phyloP scores from a whole-genome alignment of 371 early-diverging fungal species.

The Coemansia sp. region DNA sequence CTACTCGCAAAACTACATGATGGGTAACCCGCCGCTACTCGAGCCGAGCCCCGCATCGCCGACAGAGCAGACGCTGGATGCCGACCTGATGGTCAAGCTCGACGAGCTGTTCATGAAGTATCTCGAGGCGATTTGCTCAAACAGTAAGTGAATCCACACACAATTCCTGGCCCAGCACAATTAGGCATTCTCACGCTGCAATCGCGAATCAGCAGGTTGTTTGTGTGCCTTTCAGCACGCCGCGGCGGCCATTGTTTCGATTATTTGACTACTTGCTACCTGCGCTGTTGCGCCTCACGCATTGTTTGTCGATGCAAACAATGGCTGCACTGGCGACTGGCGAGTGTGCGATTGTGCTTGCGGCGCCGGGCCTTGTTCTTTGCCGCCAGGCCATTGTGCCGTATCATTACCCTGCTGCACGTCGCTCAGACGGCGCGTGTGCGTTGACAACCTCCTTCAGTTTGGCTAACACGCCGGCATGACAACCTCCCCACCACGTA shows the following conservation, averaged over 20 bases:
- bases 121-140: slow-evolving; percentile 60
- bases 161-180: not conserved
- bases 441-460: slow-evolving; percentile 2
- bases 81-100: slow-evolving; percentile 54
- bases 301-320: slow-evolving; percentile 1
- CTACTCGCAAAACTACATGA: slow-evolving; percentile 45
- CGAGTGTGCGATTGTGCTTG: not conserved
- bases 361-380: not conserved
- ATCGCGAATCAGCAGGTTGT: not conserved
- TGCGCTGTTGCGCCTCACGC: not conserved
- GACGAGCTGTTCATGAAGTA: slow-evolving; percentile 63
- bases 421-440: not conserved
- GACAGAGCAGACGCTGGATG: slow-evolving; percentile 55
- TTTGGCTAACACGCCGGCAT: slow-evolving; percentile 4
- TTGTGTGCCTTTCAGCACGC: too few species aligned
- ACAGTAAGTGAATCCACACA: slow-evolving; percentile 52
- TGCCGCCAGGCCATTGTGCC: not conserved
- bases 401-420: not conserved
- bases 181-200: not conserved
- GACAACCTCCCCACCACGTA: slow-evolving; percentile 20
- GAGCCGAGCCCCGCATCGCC: slow-evolving; percentile 44
- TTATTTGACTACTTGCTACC: not conserved
- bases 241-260: not conserved
- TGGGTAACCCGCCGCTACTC: slow-evolving; percentile 22
- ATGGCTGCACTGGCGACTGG: not conserved